A percentile compares a stretch with the other conserved stretches of the same genome.
Conservation (phyloP, 768 basidiomycete genomes). For the Lactarius deliciosus region DNA sequence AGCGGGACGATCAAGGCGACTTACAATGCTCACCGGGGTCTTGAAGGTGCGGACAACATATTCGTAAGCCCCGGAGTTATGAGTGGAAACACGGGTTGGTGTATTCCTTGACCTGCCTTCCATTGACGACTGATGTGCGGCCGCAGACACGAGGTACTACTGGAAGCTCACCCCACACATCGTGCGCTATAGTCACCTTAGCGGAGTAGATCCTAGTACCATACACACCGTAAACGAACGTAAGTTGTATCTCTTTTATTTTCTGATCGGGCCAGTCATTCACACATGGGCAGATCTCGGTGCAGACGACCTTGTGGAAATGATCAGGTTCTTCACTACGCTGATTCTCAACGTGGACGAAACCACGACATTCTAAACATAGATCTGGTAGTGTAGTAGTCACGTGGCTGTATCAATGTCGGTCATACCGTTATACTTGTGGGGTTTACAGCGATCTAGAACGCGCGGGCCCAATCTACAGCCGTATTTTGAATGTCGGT, state of each 20-base stretch:
- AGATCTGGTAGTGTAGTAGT: neutral
- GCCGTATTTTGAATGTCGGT: too few species aligned
- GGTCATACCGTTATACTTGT: neutral
- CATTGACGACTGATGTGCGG: neutral
- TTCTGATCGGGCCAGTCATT: neutral
- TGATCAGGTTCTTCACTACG: constrained; percentile 62
- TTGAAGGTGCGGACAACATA: constrained; percentile 31
- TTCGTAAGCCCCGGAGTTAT: constrained; percentile 43
- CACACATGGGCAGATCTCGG: constrained; percentile 42
- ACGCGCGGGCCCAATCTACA: too few species aligned
- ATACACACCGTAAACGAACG: constrained; percentile 68
- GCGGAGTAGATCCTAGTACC: constrained; percentile 43
- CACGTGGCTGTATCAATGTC: neutral
- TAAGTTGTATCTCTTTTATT: constrained; percentile 35
- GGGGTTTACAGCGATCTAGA: too few species aligned
- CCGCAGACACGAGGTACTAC: constrained; percentile 26
- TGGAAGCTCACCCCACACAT: constrained; percentile 28
- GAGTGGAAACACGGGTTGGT: constrained; percentile 40
- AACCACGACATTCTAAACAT: constrained; percentile 9
- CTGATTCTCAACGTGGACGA: constrained; percentile 72
- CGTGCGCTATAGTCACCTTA: constrained; percentile 25
- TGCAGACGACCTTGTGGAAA: constrained; percentile 56
- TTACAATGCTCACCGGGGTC: constrained; percentile 36
- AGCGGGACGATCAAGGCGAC: constrained; percentile 46
- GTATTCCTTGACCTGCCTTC: neutral